Conservation (phyloP, 1,139 yeast species). For the Debaryomycetaceae sp. region DNA sequence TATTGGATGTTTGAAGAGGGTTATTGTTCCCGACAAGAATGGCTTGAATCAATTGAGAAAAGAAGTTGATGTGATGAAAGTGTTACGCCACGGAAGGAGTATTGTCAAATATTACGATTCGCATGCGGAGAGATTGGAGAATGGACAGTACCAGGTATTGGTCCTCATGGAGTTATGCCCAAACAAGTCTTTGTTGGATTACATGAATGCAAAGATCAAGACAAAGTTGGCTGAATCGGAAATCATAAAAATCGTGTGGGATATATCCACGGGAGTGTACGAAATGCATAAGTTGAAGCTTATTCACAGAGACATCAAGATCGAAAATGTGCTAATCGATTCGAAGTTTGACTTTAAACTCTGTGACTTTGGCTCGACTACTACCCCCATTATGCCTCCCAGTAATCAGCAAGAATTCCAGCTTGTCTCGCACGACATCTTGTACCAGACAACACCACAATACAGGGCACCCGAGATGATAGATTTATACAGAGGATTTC, state of each 20-base stretch:
- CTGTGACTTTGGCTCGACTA: conserved; percentile 94
- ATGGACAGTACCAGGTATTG: conserved; percentile 65
- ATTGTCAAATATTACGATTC: conserved; percentile 73
- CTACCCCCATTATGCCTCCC: conserved; percentile 65
- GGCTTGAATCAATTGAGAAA: conserved; percentile 64
- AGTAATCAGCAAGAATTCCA: conserved; percentile 62
- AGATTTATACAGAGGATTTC: conserved; percentile 76
- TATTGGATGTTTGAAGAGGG: conserved; percentile 69
- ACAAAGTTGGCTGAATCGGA: conserved; percentile 61
- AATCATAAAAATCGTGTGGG: conserved; percentile 63
- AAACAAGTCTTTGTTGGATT: conserved; percentile 66
- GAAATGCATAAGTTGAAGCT: conserved; percentile 66
- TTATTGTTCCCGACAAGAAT: conserved; percentile 66
- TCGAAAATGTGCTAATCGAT: conserved; percentile 88
- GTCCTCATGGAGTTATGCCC: conserved; percentile 79
- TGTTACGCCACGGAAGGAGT: conserved; percentile 50
- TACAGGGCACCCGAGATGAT: conserved; percentile 97
- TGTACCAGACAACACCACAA: conserved; percentile 95
- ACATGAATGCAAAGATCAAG: conserved; percentile 66
- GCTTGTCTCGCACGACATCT: conserved; percentile 72
- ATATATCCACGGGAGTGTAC: conserved; percentile 62
- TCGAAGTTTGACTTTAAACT: conserved; percentile 70
- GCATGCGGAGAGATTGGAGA: conserved; percentile 63
- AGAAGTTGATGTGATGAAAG: conserved; percentile 81
- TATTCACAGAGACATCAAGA: conserved; percentile 90